Conservation (phyloP, 164 flowering plant species). For the Magnolia changhungtana region DNA sequence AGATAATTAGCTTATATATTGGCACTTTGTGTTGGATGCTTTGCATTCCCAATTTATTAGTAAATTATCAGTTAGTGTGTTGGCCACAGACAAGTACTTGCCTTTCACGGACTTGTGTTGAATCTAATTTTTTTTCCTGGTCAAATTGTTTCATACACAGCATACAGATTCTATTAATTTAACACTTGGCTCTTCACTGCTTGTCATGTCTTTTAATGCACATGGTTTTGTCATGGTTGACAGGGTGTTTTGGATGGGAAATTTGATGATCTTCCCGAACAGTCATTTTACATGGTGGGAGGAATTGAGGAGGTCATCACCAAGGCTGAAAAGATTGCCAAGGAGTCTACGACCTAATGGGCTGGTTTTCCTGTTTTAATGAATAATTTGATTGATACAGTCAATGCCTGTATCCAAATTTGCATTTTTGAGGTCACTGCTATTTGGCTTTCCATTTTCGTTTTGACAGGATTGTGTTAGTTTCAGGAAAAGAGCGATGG, state of each 20-base stretch:
- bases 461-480: slow-evolving; percentile 21
- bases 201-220: background rate
- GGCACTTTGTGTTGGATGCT: too few species aligned
- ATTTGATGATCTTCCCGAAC: slow-evolving; percentile 90
- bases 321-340: slow-evolving; percentile 95
- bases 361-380: slow-evolving; percentile 9
- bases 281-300: slow-evolving; percentile 97
- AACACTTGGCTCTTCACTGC: background rate
- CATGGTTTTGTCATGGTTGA: background rate
- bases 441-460: slow-evolving; percentile 20
- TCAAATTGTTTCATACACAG: too few species aligned
- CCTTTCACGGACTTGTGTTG: too few species aligned
- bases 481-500: slow-evolving; percentile 16
- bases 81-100: too few species aligned
- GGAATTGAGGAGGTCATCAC: slow-evolving; percentile 96
- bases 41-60: too few species aligned
- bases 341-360: slow-evolving; percentile 61
- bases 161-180: too few species aligned
- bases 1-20: too few species aligned
- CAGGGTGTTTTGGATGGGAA: slow-evolving; percentile 98
- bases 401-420: slow-evolving; percentile 34
- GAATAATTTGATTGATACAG: slow-evolving; percentile 48
- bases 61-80: too few species aligned
- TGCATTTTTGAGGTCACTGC: slow-evolving; percentile 33
- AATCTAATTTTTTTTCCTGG: too few species aligned